Conservation (phyloP, 169 alveolate species). For the Cryptosporidium tyzzeri region DNA sequence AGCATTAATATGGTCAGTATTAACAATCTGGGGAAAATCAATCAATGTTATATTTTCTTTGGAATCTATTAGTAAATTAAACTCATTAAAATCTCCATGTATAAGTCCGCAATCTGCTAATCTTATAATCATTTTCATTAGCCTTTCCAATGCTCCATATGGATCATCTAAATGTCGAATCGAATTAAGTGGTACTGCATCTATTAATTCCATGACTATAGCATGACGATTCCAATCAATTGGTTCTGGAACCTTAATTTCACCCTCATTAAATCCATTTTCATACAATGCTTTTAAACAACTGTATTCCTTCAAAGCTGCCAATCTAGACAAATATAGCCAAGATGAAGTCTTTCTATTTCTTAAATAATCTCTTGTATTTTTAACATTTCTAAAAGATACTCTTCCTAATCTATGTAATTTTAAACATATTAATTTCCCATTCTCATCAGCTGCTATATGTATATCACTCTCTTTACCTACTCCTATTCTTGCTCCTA, state of each 20-base stretch:
- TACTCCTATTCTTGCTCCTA: constrained; percentile 95
- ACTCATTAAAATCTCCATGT: constrained; percentile 99
- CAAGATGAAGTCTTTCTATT: constrained; percentile 96
- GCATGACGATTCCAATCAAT: constrained; percentile 97
- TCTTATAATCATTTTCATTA: constrained; percentile 87
- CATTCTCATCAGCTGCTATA: constrained; percentile 91
- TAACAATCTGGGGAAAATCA: constrained; percentile 97
- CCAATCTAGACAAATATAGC: constrained; percentile 97
- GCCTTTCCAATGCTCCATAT: constrained; percentile 81
- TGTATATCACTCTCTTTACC: constrained; percentile 99
- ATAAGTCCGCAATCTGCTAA: constrained; percentile 96
- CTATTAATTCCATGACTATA: constrained; percentile 95
- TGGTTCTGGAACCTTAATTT: constrained; percentile 91
- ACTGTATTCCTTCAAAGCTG: constrained; percentile 98
- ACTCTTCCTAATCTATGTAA: constrained; percentile 96
- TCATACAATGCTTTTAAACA: constrained; percentile 95
- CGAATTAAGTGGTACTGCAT: constrained; percentile 93
- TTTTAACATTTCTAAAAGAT: constrained; percentile 96
- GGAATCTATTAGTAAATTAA: constrained; percentile 92
- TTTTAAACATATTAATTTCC: constrained; percentile 89
- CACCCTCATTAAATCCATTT: constrained; percentile 89
- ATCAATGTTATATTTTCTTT: constrained; percentile 90
- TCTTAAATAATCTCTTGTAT: constrained; percentile 97
- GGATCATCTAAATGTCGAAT: constrained; percentile 87
- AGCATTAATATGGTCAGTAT: constrained; percentile 95